phyloP scores from a whole-genome alignment of 371 early-diverging fungal genomes.

The Chytridiales sp. region DNA sequence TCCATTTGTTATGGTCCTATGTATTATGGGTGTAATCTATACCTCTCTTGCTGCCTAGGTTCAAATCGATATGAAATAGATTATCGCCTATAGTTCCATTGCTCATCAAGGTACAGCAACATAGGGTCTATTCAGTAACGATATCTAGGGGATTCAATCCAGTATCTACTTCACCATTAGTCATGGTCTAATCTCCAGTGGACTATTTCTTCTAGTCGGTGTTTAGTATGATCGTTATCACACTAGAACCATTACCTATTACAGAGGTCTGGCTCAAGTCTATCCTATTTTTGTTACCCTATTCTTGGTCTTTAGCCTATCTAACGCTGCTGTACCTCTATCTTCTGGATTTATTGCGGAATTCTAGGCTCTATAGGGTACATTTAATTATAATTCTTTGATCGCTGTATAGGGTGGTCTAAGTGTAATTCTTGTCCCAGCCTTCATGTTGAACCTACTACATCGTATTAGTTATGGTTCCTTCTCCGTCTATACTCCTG shows the following conservation, averaged over 20 bases:
- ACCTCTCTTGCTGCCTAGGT: constrained; percentile 55
- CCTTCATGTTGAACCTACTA: constrained; percentile 39
- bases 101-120: constrained; percentile 49
- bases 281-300: constrained; percentile 57
- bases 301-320: constrained; percentile 63
- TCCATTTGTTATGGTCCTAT: constrained; percentile 56
- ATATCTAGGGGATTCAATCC: constrained; percentile 53
- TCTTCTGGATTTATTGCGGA: constrained; percentile 45
- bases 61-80: constrained; percentile 60
- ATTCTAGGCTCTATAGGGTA: constrained; percentile 29
- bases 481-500: constrained; percentile 32
- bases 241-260: constrained; percentile 64
- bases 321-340: constrained; percentile 61
- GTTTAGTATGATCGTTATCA: constrained; percentile 64
- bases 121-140: constrained; percentile 58
- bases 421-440: constrained; percentile 42
- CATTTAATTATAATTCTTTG: constrained; percentile 38
- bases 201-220: constrained; percentile 61
- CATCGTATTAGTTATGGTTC: constrained; percentile 50
- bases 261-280: constrained; percentile 56
- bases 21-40: constrained; percentile 60
- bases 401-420: constrained; percentile 32
- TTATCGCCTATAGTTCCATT: constrained; percentile 63
- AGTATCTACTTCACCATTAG: constrained; percentile 56
- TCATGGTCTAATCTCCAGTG: constrained; percentile 62